Percentiles rank a stretch among this genome's conserved stretches.
These are phyloP conservation scores for Candida rishiriensis DNA, from an alignment of 805 yeast genomes.

Conservation along the genomic window DNA sequence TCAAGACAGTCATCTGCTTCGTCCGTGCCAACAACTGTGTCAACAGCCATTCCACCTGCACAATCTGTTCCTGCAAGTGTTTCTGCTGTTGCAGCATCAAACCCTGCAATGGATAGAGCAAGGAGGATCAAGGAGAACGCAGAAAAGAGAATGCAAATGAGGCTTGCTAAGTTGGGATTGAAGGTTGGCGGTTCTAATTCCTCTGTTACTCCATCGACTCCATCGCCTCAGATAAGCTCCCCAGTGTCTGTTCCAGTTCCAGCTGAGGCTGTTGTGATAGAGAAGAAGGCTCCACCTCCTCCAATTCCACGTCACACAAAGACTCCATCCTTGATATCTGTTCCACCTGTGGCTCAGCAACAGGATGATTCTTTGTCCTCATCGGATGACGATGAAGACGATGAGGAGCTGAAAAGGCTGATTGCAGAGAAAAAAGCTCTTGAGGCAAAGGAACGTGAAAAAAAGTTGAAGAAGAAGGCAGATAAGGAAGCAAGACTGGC, in stretches of 20 bases:
- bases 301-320: slow-evolving; percentile 19
- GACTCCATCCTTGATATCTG: slow-evolving; percentile 1
- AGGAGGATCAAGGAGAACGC: slow-evolving; percentile 82
- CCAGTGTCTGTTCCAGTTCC: slow-evolving; percentile 16
- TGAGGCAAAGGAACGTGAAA: slow-evolving; percentile 35
- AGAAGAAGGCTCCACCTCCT: slow-evolving; percentile 15
- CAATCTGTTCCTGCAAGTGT: background rate
- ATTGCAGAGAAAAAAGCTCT: slow-evolving; percentile 44
- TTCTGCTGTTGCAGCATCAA: background rate
- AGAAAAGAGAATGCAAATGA: slow-evolving; percentile 75
- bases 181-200: slow-evolving; percentile 29
- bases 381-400: slow-evolving; percentile 22
- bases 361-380: slow-evolving; percentile 7
- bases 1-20: slow-evolving; percentile 18
- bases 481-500: slow-evolving; percentile 60
- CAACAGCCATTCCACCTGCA: slow-evolving; percentile 3
- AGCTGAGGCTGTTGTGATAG: slow-evolving; percentile 10
- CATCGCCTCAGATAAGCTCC: slow-evolving; percentile 6
- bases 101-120: slow-evolving; percentile 61
- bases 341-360: background rate
- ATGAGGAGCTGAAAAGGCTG: slow-evolving; percentile 42
- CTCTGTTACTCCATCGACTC: slow-evolving; percentile 5
- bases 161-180: slow-evolving; percentile 77
- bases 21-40: slow-evolving; percentile 10
- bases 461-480: slow-evolving; percentile 44